These are phyloP conservation scores for Decorospora gaudefroyi DNA, from an alignment of 2,329 filamentous ascomycete species.

Conservation along the genomic window DNA sequence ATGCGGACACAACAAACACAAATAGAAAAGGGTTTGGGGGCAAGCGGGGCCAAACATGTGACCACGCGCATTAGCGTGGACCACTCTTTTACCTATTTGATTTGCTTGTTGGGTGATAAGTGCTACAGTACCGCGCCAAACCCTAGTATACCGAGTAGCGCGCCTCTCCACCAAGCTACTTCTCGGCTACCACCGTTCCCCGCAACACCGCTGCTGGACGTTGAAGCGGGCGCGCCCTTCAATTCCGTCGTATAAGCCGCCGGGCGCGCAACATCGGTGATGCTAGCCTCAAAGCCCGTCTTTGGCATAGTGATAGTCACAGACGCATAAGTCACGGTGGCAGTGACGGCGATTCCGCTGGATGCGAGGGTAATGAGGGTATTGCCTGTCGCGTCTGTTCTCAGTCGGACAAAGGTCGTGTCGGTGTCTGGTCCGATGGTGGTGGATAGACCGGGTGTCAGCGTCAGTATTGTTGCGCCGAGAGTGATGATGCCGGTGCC, in stretches of 20 bases:
- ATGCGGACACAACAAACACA: no score
- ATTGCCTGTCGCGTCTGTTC: slow-evolving; percentile 30
- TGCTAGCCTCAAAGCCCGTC: slow-evolving; percentile 29
- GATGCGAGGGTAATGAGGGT: slow-evolving; percentile 35
- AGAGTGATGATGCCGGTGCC: slow-evolving; percentile 19
- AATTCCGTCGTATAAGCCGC: not conserved
- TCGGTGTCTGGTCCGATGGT: slow-evolving; percentile 20
- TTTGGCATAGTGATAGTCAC: slow-evolving; percentile 24
- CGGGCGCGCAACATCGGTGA: slow-evolving; percentile 18
- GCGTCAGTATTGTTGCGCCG: slow-evolving; percentile 25
- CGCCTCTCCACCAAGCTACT: slow-evolving; percentile 12
- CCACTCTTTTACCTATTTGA: not conserved
- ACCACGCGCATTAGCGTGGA: slow-evolving; percentile 54
- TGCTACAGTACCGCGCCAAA: slow-evolving; percentile 1
- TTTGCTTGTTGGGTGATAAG: not conserved
- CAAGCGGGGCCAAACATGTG: slow-evolving; percentile 3
- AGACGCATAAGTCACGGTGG: slow-evolving; percentile 29
- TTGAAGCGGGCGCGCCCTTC: no score
- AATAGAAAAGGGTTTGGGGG: no score
- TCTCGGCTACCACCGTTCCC: not conserved
- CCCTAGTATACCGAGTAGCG: slow-evolving; percentile 13
- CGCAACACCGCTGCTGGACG: slow-evolving; percentile 11
- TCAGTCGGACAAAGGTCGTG: slow-evolving; percentile 31
- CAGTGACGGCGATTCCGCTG: slow-evolving; percentile 34
- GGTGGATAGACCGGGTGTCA: slow-evolving; percentile 37